Evolutionary conservation across 2,329 filamentous ascomycete species (phyloP).

Genomic region (Zalaria obscura): DNA sequence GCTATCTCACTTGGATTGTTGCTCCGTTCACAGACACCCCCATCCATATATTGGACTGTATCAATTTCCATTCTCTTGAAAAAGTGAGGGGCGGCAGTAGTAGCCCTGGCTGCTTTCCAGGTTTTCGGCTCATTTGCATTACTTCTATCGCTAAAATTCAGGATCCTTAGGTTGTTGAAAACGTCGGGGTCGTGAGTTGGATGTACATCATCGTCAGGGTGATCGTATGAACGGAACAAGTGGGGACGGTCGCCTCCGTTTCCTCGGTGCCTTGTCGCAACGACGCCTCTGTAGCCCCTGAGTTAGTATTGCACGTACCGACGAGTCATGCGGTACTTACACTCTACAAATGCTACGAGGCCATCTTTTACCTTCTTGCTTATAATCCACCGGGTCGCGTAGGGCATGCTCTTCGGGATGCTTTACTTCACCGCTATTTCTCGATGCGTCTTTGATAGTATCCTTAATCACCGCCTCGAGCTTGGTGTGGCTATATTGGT

Average conservation of each 20-base stretch:
- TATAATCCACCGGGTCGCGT: not conserved
- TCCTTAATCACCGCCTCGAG: not conserved
- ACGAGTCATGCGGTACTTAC: no score
- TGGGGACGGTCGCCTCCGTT: not conserved
- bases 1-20: conserved; percentile 33
- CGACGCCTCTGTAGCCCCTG: not conserved
- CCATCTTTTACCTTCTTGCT: not conserved
- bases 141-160: not conserved
- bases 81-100: conserved; percentile 17
- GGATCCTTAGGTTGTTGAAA: not conserved
- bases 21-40: conserved; percentile 21
- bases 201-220: no score
- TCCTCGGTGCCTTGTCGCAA: not conserved
- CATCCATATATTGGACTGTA: conserved; percentile 24
- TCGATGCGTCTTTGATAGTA: not conserved
- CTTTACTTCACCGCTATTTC: not conserved
- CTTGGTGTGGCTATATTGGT: not conserved
- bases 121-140: conserved; percentile 10
- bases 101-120: conserved; percentile 15
- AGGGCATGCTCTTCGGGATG: not conserved
- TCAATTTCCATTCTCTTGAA: conserved; percentile 23
- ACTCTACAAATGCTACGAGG: not conserved
- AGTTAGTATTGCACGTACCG: no score
- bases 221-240: conserved; percentile 2
- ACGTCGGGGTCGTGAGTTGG: not conserved